Base-by-base conservation (phyloP, 768 basidiomycete species). In the Russula olivacea region DNA sequence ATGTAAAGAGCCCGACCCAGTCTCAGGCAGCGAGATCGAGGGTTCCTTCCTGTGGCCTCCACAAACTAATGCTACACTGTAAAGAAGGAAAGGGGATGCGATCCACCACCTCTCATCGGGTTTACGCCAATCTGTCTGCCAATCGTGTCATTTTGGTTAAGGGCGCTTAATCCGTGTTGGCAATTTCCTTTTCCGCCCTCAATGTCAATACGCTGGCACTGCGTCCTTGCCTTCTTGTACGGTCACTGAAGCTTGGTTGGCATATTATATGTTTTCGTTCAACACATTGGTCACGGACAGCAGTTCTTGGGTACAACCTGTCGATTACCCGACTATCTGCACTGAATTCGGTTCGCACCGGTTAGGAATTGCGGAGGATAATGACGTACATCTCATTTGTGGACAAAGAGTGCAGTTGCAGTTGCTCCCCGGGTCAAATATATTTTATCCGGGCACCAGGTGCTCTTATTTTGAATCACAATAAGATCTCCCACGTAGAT, bases 41-140 rank as follows among this genome's bases (percentile, higher is more conserved):
- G 77, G 79, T 25, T 84, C 81, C 62, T 89, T 92, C 76, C 72
- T 86, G 43, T 83, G 87, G 72, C 87, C 15, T 74, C 73, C 0
- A n/a, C 85, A 91, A 61, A 84, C 80, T 0, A 85, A 68, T 85
- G 83, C 70, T n/a, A n/a, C 83, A 73, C 72, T 30, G 75, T 76
- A 15, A 73, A 72, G 4, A 73, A 72, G 4, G 19, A 75, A 25
- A 48, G 47, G 21, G 6, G 23, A 23, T 6, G 12, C 21, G 12
- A 47, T 47, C 21, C 2, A 45, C 64, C 70, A 32, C 0, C 68
- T 72, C 51, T 72, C 73, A 70, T 75, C 77, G 8, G 69, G 76
- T 38, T 76, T 77, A 32, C 7, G 10, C 34, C 34, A 34, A 34
- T 34, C 34, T n/a, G n/a, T n/a, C n/a, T n/a, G n/a, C n/a, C n/a